These are phyloP conservation scores for Backusella liffmaniae DNA, from an alignment of 192 early-diverging fungal genomes.

Conservation along the genomic window DNA sequence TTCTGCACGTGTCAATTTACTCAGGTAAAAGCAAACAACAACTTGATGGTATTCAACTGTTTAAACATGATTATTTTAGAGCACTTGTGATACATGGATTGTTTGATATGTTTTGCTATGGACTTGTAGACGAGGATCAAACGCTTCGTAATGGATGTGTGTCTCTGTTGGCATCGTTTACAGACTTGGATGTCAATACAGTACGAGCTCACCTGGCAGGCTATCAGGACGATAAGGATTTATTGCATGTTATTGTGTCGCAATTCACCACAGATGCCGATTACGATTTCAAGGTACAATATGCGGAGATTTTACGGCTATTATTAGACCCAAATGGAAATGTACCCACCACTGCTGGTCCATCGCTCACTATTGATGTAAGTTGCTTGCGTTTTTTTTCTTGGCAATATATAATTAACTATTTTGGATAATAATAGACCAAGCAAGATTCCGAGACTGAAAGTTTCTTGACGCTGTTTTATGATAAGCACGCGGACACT, in stretches of 20 bases:
- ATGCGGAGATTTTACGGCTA: constrained; percentile 70
- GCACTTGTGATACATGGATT: constrained; percentile 75
- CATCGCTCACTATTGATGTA: constrained; percentile 32
- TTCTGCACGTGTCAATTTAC: constrained; percentile 57
- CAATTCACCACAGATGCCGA: constrained; percentile 63
- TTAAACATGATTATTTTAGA: constrained; percentile 30
- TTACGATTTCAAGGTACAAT: constrained; percentile 65
- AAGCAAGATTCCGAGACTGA: constrained; percentile 61
- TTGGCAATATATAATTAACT: background rate
- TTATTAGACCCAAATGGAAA: constrained; percentile 66
- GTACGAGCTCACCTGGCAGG: constrained; percentile 69
- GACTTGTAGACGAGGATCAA: constrained; percentile 55
- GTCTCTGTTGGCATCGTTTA: constrained; percentile 67
- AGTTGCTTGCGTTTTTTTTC: constrained; percentile 16
- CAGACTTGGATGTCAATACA: constrained; percentile 79
- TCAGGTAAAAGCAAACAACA: constrained; percentile 45
- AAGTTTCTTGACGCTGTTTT: constrained; percentile 80
- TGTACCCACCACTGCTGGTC: constrained; percentile 3
- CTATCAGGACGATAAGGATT: constrained; percentile 55
- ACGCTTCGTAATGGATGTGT: constrained; percentile 61
- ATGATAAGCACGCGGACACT: constrained; percentile 58
- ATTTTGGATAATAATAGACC: constrained; percentile 2
- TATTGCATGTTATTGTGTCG: constrained; percentile 68
- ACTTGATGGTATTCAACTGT: too few relatives aligned
- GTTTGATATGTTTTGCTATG: constrained; percentile 73